These are phyloP conservation scores for Fraxinus albicans DNA, from an alignment of 305 asterid genomes.

Conservation along the genomic window DNA sequence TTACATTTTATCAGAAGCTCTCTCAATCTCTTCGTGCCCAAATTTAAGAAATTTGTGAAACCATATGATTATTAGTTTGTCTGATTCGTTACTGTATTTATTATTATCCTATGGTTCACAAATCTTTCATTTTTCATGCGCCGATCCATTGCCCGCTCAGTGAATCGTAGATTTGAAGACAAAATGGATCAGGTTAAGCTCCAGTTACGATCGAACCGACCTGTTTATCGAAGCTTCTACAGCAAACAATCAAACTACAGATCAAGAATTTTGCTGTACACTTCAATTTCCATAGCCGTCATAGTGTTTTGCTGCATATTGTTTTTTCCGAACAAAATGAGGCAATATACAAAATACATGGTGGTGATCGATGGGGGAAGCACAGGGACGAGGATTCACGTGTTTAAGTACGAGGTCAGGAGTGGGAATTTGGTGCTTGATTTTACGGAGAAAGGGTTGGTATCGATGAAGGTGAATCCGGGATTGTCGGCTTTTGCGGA, in stretches of 20 bases:
- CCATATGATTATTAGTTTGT: conserved; percentile 24
- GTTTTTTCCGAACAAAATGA: conserved; percentile 30
- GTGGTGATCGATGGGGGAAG: conserved; percentile 96
- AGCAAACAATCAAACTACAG: conserved; percentile 38
- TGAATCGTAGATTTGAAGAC: conserved; percentile 40
- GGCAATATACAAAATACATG: conserved; percentile 41
- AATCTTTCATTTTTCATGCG: conserved; percentile 72
- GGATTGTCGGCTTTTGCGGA: conserved; percentile 74
- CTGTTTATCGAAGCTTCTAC: conserved; percentile 49
- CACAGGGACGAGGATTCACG: conserved; percentile 90
- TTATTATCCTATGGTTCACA: conserved; percentile 60
- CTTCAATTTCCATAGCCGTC: conserved; percentile 34
- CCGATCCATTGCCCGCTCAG: conserved; percentile 78
- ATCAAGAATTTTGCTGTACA: conserved; percentile 43
- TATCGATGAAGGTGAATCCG: conserved; percentile 82
- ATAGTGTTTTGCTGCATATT: conserved; percentile 49
- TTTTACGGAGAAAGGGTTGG: conserved; percentile 65
- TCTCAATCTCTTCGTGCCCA: conserved; percentile 27
- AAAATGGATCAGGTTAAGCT: conserved; percentile 74
- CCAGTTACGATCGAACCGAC: conserved; percentile 53
- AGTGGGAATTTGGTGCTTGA: conserved; percentile 58
- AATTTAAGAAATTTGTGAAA: conserved; percentile 12
- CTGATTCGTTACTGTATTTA: conserved; percentile 6
- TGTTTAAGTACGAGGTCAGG: conserved; percentile 62
- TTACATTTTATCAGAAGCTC: conserved; percentile 28